Evolutionary conservation across 2,329 filamentous ascomycete species (phyloP), one percentile per base, ranked within the genome.

Genomic region (Pseudonectria foliicola): DNA sequence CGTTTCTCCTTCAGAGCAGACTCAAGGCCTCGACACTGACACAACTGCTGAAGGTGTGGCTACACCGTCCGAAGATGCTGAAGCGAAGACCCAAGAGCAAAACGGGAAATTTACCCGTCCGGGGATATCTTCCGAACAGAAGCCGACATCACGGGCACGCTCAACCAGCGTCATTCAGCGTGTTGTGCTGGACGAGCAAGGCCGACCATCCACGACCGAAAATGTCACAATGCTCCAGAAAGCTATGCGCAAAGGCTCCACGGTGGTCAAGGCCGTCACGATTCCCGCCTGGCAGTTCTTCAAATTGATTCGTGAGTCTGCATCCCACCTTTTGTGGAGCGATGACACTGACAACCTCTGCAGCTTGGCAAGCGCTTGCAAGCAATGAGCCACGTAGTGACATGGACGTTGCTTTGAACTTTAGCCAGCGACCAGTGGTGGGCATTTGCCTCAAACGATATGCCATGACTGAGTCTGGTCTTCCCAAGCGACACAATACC

Each of bases 211-310:
- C 4, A 62, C 65, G 26, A 45, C 63, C 3, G 66, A 71, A 16
- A 56, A 62, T 11, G 52, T 56, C 12, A 64, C 56, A 11, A 52
- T 70, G 21, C 55, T 67, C 27, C 62, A 66, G 42, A 65, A 57
- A 56, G 62, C 46, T 59, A 66, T 50, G 58, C 56, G 47, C 55
- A 70, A 54, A 59, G 67, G 48, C 8, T 73, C 71, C 10, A 69
- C 64, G 2, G 67, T 70, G 37, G 69, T 64, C 47, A 95, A 90
- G 54, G 89, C 94, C 50, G 84, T 96, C 11, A 81, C 90, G 39
- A 95, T 96, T 67, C 90, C 90, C 25, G 92, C 92, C 2, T 96
- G 89, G 88, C 90, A 95, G 53, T 95, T 96, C 54, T 96, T 95
- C 63, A 87, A 85, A 52, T 67, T 96, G 16, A 87, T 95, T 50